Evolutionary conservation across 129 eudicot species (phyloP), one percentile per base, ranked within the genome.

Genomic region (Flaveria trinervia): DNA sequence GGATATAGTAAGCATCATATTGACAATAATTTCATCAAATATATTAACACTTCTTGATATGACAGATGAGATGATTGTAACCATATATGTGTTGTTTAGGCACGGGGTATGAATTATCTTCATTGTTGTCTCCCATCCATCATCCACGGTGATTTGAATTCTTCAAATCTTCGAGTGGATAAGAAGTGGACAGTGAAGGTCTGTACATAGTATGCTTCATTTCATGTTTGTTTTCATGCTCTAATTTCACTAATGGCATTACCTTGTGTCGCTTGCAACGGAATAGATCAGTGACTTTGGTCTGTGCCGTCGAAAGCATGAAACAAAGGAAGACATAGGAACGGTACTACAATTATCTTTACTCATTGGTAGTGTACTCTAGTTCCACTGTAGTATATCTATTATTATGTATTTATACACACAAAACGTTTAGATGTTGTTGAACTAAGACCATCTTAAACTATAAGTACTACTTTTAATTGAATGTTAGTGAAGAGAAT

Each of bases 231-330:
- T 36, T 36, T 14, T 13, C 56, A 13, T 50, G 18, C 56, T 11
- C 16, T 13, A 13, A 3, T n/a, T 50, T 50, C 41, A 36, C 41
- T 36, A 36, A 36, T 36, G 41, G 41, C 41, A 36, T 36, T 7
- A 36, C 41, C 41, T 36, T 36, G 41, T 36, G 41, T 36, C 41
- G 41, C 41, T 36, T 36, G 41, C 41, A 36, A 36, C 41, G 41
- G 41, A 36, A 36, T 84, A 92, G 96, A 96, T 92, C 85, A 96
- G 91, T 72, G 96, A 92, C 77, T 92, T 92, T 81, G 97, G 97
- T 68, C 90, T 89, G 59, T 89, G 96, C 8, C 89, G 93, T 67
- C 77, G 86, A 22, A 92, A 89, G 65, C 85, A 87, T 76, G 86
- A 85, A 33, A 89, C 95, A 73, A 89, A 85, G 70, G 72, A 88